Conservation (phyloP, 805 yeast genomes). For the Kuraishia molischiana region DNA sequence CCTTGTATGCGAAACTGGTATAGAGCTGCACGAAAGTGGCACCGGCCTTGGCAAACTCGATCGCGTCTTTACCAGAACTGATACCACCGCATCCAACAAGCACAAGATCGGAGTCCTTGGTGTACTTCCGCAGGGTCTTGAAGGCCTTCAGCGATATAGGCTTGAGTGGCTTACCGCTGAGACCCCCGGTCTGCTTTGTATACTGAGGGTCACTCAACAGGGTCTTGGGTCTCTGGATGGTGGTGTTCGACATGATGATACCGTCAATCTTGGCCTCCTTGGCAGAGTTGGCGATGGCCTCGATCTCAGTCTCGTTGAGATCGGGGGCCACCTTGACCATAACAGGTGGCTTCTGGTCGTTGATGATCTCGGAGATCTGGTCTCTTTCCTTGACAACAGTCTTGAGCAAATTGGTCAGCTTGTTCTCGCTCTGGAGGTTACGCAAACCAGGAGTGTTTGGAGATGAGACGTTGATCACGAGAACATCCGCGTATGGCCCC, state of each 20-base stretch:
- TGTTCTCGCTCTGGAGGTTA: constrained; percentile 69
- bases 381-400: constrained; percentile 67
- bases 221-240: constrained; percentile 66
- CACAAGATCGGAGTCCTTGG: constrained; percentile 65
- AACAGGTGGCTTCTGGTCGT: constrained; percentile 59
- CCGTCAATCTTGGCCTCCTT: constrained; percentile 78
- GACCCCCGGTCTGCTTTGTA: constrained; percentile 66
- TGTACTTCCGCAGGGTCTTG: constrained; percentile 58
- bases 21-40: constrained; percentile 83
- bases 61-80: constrained; percentile 74
- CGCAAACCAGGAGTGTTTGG: constrained; percentile 96
- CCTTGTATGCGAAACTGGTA: constrained; percentile 86
- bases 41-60: constrained; percentile 89
- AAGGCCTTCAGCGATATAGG: constrained; percentile 68
- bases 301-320: constrained; percentile 69
- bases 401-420: constrained; percentile 56
- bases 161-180: constrained; percentile 88
- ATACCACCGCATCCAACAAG: constrained; percentile 95
- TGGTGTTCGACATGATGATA: constrained; percentile 86
- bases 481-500: constrained; percentile 80
- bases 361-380: constrained; percentile 27
- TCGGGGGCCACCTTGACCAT: constrained; percentile 94
- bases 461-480: constrained; percentile 86
- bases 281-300: constrained; percentile 75
- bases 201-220: constrained; percentile 40